phyloP scores from a whole-genome alignment of 352 stramenopile genomes.

The Phytophthora agathidicida region DNA sequence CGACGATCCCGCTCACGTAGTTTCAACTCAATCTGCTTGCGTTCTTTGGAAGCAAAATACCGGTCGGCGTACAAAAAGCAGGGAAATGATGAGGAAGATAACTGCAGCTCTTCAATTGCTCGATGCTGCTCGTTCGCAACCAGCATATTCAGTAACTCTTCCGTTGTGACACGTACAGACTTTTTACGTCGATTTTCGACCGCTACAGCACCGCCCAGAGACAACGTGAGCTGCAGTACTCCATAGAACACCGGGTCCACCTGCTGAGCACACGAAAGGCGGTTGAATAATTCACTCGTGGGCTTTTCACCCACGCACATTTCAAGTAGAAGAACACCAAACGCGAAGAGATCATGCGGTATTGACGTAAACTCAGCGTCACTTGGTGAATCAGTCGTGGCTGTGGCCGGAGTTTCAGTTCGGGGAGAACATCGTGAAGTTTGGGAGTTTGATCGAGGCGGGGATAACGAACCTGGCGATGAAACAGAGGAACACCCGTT shows the following conservation, averaged over 20 bases:
- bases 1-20: constrained; percentile 33
- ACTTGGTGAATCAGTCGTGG: not conserved
- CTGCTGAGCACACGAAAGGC: constrained; percentile 47
- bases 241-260: constrained; percentile 51
- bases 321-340: constrained; percentile 73
- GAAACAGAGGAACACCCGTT: constrained; percentile 3
- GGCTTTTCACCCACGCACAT: constrained; percentile 66
- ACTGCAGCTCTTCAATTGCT: not conserved
- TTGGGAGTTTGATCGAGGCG: not conserved
- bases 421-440: constrained; percentile 9
- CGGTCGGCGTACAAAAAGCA: constrained; percentile 63
- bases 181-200: constrained; percentile 1
- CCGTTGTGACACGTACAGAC: constrained; percentile 5
- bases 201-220: constrained; percentile 2
- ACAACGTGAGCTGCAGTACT: constrained; percentile 39
- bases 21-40: constrained; percentile 29
- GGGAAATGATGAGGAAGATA: constrained; percentile 31
- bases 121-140: constrained; percentile 30
- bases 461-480: constrained; percentile 1
- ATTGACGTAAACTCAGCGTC: constrained; percentile 9
- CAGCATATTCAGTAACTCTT: constrained; percentile 33
- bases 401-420: constrained; percentile 16
- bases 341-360: constrained; percentile 62
- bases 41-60: constrained; percentile 41
- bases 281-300: constrained; percentile 60